Evolutionary conservation across 495 filamentous ascomycete genomes (phyloP).

Genomic region (Hapsidospora chrysogenum): DNA sequence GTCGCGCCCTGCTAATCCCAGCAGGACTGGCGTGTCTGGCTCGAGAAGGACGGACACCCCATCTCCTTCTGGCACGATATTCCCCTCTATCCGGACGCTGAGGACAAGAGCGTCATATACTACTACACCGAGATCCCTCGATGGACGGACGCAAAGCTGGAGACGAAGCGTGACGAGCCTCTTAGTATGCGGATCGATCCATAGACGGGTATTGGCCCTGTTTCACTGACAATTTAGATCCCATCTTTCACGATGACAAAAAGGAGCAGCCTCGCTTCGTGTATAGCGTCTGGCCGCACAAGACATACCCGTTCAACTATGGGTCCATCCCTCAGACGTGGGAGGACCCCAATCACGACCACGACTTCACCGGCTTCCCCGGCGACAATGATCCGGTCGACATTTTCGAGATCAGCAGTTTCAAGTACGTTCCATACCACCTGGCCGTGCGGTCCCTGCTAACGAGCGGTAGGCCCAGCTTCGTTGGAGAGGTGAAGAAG

Average conservation of each 20-base stretch:
- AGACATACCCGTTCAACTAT: conserved; percentile 4
- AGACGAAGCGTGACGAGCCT: conserved; percentile 1
- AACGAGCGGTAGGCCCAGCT: conserved; percentile 1
- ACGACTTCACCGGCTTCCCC: conserved; percentile 3
- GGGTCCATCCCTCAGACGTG: conserved; percentile 4
- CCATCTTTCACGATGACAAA: conserved; percentile 4
- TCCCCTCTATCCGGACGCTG: conserved; percentile 9
- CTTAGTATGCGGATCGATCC: not conserved
- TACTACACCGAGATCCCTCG: not conserved
- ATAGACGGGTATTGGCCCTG: not conserved
- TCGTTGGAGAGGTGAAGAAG: conserved; percentile 1
- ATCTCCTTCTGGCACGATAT: conserved; percentile 16
- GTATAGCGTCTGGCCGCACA: conserved; percentile 3
- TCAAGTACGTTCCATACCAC: not conserved
- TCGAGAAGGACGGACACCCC: conserved; percentile 9
- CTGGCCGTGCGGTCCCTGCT: too few relatives aligned
- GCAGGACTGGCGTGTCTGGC: conserved; percentile 10
- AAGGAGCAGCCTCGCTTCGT: conserved; percentile 3
- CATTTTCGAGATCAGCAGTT: conserved; percentile 3
- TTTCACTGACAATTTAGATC: not conserved
- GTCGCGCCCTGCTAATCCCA: too few relatives aligned
- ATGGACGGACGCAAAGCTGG: conserved; percentile 4
- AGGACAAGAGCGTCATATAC: not conserved
- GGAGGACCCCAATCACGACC: conserved; percentile 3
- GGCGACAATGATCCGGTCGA: conserved; percentile 6